phyloP scores from a whole-genome alignment of 163 green algal species.

The Coccomyxa subellipsoidea region DNA sequence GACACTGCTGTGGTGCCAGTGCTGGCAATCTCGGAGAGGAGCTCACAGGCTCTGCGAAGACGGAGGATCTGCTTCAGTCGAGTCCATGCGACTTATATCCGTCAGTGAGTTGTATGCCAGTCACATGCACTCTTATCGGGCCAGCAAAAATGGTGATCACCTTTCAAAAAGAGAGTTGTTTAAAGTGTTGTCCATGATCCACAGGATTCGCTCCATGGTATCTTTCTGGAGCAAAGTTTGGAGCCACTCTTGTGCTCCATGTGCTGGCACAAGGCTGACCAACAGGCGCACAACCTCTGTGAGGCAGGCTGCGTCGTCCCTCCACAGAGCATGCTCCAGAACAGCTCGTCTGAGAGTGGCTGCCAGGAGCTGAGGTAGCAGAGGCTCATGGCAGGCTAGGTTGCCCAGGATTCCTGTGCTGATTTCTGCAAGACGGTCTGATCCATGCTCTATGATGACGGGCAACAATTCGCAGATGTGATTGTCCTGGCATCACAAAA shows the following conservation, averaged over 20 bases:
- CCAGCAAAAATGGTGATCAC: not conserved
- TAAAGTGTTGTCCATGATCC: not conserved
- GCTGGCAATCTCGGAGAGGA: not conserved
- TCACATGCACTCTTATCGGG: not conserved
- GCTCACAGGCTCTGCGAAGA: not conserved
- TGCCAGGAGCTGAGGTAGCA: not conserved
- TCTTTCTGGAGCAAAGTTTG: not conserved
- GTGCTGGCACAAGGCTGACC: not conserved
- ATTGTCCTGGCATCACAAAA: not conserved
- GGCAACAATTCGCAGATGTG: not conserved
- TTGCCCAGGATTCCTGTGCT: conserved; percentile 5
- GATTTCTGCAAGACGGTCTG: not conserved
- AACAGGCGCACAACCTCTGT: not conserved
- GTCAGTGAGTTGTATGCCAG: not conserved
- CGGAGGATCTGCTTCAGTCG: not conserved
- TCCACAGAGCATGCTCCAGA: not conserved
- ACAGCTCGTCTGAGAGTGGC: not conserved
- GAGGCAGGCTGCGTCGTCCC: not conserved
- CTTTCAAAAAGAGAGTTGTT: not conserved
- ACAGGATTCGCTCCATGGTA: not conserved
- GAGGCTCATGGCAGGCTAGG: not conserved
- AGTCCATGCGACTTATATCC: too few species aligned
- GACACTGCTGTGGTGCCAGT: not conserved
- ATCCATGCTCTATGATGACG: not conserved
- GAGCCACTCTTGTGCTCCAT: not conserved